Evolutionary conservation across 306 rosid species (phyloP).

Genomic region (Glycine soja): DNA sequence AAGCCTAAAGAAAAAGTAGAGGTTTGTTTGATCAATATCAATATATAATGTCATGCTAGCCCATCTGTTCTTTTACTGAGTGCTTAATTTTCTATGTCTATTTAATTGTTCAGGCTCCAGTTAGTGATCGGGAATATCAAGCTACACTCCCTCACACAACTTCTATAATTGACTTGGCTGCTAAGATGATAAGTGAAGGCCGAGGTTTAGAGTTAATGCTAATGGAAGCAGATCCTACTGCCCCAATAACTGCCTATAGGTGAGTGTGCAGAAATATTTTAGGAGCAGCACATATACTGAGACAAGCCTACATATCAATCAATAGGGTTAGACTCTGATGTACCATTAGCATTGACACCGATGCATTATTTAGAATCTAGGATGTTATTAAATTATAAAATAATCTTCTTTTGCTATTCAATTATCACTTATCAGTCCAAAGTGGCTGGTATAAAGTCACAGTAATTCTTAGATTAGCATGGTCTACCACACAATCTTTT

Average conservation of each 20-base stretch:
- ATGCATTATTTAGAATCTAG: no score
- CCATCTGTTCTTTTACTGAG: slow-evolving; percentile 32
- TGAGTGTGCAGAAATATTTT: slow-evolving; percentile 50
- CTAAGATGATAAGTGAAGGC: slow-evolving; percentile 89
- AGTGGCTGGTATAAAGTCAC: no score
- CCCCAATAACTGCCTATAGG: slow-evolving; percentile 92
- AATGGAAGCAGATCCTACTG: slow-evolving; percentile 71
- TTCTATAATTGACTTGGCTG: slow-evolving; percentile 92
- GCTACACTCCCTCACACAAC: slow-evolving; percentile 96
- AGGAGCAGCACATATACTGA: slow-evolving; percentile 32
- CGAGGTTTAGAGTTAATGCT: slow-evolving; percentile 86
- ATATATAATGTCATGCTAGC: slow-evolving; percentile 26
- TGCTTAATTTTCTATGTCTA: slow-evolving; percentile 40
- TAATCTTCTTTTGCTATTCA: no score
- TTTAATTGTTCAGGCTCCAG: slow-evolving; percentile 84
- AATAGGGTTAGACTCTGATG: not conserved
- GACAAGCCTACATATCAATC: slow-evolving; percentile 27
- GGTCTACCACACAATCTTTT: slow-evolving; percentile 9
- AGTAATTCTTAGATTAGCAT: no score
- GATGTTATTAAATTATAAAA: no score
- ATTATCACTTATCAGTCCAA: no score
- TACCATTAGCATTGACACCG: no score
- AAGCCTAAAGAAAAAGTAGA: slow-evolving; percentile 6
- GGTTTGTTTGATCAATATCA: slow-evolving; percentile 27
- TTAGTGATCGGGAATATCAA: slow-evolving; percentile 92